These are phyloP conservation scores for Ogataea hybrid DNA, from an alignment of 1,139 yeast genomes.

Conservation along the genomic window DNA sequence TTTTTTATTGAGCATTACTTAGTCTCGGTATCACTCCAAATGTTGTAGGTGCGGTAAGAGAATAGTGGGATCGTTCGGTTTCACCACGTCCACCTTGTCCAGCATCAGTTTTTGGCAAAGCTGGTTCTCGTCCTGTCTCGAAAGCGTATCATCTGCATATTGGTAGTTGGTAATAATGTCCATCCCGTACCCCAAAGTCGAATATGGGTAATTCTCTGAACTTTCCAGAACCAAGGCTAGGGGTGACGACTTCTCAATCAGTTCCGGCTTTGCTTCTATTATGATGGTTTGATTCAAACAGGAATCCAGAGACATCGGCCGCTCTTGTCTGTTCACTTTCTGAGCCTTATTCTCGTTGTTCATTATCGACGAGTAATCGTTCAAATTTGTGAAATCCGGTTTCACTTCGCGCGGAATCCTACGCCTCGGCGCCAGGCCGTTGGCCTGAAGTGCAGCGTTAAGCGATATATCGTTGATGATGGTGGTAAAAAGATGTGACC, in stretches of 20 bases:
- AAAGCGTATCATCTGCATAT: slow-evolving; percentile 15
- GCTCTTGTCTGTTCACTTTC: slow-evolving; percentile 5
- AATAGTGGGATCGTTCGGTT: slow-evolving; percentile 10
- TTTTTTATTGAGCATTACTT: neutral
- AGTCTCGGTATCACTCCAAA: slow-evolving; percentile 8
- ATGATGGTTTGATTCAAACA: slow-evolving; percentile 17
- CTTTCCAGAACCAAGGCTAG: slow-evolving; percentile 19
- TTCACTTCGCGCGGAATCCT: slow-evolving; percentile 11
- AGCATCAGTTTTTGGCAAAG: neutral
- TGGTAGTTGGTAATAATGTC: slow-evolving; percentile 24
- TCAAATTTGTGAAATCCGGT: slow-evolving; percentile 22
- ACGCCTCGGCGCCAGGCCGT: slow-evolving; percentile 35
- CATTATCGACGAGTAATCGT: slow-evolving; percentile 16
- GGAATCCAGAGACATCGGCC: slow-evolving; percentile 14
- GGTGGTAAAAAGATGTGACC: slow-evolving; percentile 37
- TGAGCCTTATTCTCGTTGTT: slow-evolving; percentile 18
- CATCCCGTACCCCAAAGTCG: slow-evolving; percentile 17
- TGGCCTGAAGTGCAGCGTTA: slow-evolving; percentile 51
- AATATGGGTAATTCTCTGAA: slow-evolving; percentile 7
- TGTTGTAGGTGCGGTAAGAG: slow-evolving; percentile 9
- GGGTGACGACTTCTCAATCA: slow-evolving; percentile 10
- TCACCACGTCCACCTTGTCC: slow-evolving; percentile 9
- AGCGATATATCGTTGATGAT: slow-evolving; percentile 48
- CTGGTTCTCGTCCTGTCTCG: slow-evolving; percentile 5
- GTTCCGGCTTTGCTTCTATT: slow-evolving; percentile 18